phyloP scores from a whole-genome alignment of 2,329 filamentous ascomycete genomes.

The Fusarium sulawesiense region DNA sequence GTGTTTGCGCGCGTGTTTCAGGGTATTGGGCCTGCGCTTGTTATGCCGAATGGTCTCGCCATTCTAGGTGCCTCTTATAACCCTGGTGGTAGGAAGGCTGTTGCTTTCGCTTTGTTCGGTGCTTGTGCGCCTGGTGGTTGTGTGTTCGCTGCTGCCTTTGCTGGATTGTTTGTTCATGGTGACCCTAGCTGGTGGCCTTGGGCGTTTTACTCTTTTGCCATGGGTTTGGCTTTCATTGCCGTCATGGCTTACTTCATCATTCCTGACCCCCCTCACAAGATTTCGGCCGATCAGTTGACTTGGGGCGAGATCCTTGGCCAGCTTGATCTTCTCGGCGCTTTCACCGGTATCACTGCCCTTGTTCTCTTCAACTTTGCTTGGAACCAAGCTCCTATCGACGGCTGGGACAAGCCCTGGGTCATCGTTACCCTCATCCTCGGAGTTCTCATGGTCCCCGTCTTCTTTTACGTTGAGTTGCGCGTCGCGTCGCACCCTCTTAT shows the following conservation, averaged over 20 bases:
- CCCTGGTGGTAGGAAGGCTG: constrained; percentile 67
- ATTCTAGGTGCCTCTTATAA: constrained; percentile 69
- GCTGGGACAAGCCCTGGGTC: constrained; percentile 68
- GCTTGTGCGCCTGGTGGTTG: constrained; percentile 60
- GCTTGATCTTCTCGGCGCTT: constrained; percentile 55
- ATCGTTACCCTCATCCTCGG: constrained; percentile 68
- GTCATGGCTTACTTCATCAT: constrained; percentile 50
- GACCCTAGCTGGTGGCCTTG: constrained; percentile 60
- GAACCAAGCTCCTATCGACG: constrained; percentile 71
- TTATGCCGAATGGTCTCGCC: constrained; percentile 72
- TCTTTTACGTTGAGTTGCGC: constrained; percentile 67
- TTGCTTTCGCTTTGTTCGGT: constrained; percentile 67
- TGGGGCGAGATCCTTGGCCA: constrained; percentile 42
- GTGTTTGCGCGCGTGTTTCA: constrained; percentile 66
- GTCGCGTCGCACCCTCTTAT: constrained; percentile 64
- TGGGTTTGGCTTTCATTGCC: constrained; percentile 51
- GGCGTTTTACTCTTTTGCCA: constrained; percentile 58
- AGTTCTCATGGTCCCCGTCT: constrained; percentile 63
- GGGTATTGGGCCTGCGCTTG: constrained; percentile 71
- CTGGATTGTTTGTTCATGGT: constrained; percentile 53
- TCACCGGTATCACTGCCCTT: constrained; percentile 64
- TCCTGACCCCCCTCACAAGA: constrained; percentile 45
- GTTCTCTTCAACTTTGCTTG: constrained; percentile 74
- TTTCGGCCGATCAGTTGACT: constrained; percentile 14
- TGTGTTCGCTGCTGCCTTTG: constrained; percentile 56